These are phyloP conservation scores for Penicillium italicum DNA, from an alignment of 2,329 filamentous ascomycete genomes.

Conservation along the genomic window DNA sequence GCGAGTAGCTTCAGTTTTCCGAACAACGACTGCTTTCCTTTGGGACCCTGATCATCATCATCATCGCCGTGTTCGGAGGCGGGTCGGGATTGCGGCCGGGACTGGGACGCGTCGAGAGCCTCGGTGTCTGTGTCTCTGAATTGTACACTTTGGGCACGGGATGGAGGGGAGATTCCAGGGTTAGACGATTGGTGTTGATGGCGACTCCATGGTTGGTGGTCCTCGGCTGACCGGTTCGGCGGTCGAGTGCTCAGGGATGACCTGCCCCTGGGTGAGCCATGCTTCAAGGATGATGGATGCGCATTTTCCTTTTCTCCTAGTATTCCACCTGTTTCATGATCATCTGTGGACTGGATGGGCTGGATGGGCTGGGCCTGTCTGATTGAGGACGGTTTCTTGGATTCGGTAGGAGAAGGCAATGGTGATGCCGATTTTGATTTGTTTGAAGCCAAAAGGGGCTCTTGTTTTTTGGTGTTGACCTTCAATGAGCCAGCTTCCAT, in stretches of 20 bases:
- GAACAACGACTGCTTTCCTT: conserved; percentile 65
- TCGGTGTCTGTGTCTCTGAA: conserved; percentile 59
- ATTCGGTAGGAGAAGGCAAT: conserved; percentile 29
- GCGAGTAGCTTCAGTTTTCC: conserved; percentile 74
- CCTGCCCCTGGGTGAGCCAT: conserved; percentile 19
- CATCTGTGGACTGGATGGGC: conserved; percentile 16
- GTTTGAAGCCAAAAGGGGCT: conserved; percentile 20
- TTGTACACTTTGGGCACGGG: conserved; percentile 66
- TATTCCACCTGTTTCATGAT: conserved; percentile 8
- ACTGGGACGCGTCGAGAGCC: conserved; percentile 50
- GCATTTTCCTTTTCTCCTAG: conserved; percentile 13
- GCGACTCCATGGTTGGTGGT: conserved; percentile 18
- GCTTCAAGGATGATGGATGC: conserved; percentile 12
- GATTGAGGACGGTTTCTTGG: conserved; percentile 19
- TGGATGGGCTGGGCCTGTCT: conserved; percentile 15
- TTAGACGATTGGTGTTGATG: conserved; percentile 26
- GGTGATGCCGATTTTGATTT: conserved; percentile 26
- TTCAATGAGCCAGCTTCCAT: conserved; percentile 16
- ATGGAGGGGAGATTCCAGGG: conserved; percentile 36
- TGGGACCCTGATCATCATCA: conserved; percentile 56
- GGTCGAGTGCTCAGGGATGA: conserved; percentile 25
- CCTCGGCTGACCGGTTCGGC: conserved; percentile 26
- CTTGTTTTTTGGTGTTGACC: conserved; percentile 19
- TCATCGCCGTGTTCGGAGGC: conserved; percentile 51
- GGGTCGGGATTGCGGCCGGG: conserved; percentile 55